Base-by-base conservation (phyloP, 1,284 basidiomycete genomes). In the Stygiomarasmius scandens region DNA sequence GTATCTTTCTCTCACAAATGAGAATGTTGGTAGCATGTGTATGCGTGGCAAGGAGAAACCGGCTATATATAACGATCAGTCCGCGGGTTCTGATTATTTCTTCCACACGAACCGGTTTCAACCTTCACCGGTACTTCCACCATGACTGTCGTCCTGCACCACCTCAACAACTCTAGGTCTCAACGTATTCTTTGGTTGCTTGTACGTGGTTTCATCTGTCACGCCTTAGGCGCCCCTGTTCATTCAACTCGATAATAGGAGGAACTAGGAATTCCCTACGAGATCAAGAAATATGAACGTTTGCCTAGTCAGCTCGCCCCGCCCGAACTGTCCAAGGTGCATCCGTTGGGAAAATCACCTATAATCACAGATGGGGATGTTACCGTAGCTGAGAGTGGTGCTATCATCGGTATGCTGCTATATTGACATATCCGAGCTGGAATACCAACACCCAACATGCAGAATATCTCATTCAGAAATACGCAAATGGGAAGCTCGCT, bases 131-230 rank as follows among this genome's bases (percentile, higher is more conserved):
- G 6, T 16, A 4, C 6, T 12, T 41, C 38, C n/a, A 41, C 38
- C 14, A 41, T 41, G 38, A 6, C 38, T n/a, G 60, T 79, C 25
- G 64, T 73, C 20, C 62, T 82, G 1, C 77, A 82, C 62, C 77
- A 80, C 60, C 65, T 81, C 50, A 74, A 78, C 58, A 64, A 77
- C 54, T 78, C 77, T 3, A 75, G 79, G 22, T 76, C 78, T 8
- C 76, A 78, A 60, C 72, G 78, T 14, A 67, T 81, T 48, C 65
- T 81, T 22, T 81, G 79, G 79, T 71, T 81, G 20, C 64, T 81
- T 60, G 67, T 55, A 22, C 41, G 54, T 22, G 6, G 14, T 22
- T n/a, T 54, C 38, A 24, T 49, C 24, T 48, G 46, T 48, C 23
- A 48, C 12, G n/a, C n/a, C n/a, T n/a, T n/a, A n/a, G n/a, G n/a